Percentiles rank a stretch among this genome's conserved stretches.
These are phyloP conservation scores for Chenopodium formosanum DNA, from an alignment of 148 eudicot genomes.

Conservation along the genomic window DNA sequence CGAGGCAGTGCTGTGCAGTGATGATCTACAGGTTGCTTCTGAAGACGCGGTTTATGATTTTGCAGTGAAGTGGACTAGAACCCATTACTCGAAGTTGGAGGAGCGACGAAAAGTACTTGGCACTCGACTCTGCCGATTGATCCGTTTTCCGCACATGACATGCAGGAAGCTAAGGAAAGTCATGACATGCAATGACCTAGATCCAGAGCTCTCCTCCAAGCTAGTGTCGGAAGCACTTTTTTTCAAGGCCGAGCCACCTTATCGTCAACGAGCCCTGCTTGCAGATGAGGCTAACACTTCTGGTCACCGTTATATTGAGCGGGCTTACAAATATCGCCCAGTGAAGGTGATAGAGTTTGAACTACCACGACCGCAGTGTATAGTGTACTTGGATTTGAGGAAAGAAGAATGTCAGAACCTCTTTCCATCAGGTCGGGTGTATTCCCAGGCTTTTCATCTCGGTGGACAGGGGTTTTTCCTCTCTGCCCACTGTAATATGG, in stretches of 20 bases:
- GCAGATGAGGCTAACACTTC: constrained; percentile 35
- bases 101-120: constrained; percentile 50
- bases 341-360: constrained; percentile 58
- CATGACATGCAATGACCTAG: constrained; percentile 52
- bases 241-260: constrained; percentile 65
- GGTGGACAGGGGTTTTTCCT: constrained; percentile 73
- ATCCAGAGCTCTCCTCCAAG: constrained; percentile 44
- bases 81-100: constrained; percentile 55
- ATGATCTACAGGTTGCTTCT: constrained; percentile 70
- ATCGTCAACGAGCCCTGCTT: constrained; percentile 45
- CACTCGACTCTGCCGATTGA: constrained; percentile 43
- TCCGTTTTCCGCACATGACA: constrained; percentile 76
- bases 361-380: constrained; percentile 55
- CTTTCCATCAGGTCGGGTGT: constrained; percentile 51
- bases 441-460: constrained; percentile 69
- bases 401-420: constrained; percentile 53
- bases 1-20: constrained; percentile 62
- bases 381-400: constrained; percentile 66
- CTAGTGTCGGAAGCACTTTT: constrained; percentile 64
- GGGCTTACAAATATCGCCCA: constrained; percentile 61
- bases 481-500: constrained; percentile 75
- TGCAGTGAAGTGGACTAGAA: constrained; percentile 58
- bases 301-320: constrained; percentile 41
- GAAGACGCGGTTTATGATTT: constrained; percentile 78
- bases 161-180: constrained; percentile 58